These are phyloP conservation scores for Polyrhizophydium stewartii DNA, from an alignment of 371 early-diverging fungal genomes.

Conservation along the genomic window DNA sequence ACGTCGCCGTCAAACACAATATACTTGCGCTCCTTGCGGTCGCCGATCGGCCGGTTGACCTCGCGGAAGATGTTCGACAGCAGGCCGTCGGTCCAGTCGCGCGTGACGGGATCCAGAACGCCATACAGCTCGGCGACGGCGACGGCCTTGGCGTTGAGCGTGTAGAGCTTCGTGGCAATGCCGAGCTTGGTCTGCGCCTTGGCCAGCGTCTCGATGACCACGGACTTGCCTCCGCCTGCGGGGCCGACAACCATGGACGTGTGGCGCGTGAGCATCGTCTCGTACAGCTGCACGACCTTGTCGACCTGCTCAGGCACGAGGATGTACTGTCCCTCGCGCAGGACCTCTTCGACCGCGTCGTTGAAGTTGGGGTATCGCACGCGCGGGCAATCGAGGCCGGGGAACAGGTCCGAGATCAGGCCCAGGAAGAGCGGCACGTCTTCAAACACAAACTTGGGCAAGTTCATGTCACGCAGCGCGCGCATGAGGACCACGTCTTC, in stretches of 20 bases:
- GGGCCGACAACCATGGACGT: conserved; percentile 60
- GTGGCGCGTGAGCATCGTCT: conserved; percentile 58
- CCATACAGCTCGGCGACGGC: conserved; percentile 58
- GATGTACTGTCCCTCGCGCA: conserved; percentile 42
- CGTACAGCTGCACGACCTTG: conserved; percentile 59
- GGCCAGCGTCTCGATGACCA: conserved; percentile 51
- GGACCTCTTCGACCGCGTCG: conserved; percentile 52
- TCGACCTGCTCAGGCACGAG: conserved; percentile 53
- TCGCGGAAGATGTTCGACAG: conserved; percentile 60
- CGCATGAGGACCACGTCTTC: conserved; percentile 60
- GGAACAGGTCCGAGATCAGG: conserved; percentile 52
- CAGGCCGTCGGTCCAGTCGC: conserved; percentile 63
- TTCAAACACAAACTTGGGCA: conserved; percentile 60
- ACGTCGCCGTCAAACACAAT: conserved; percentile 64
- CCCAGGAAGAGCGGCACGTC: conserved; percentile 58
- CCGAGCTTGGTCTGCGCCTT: conserved; percentile 55
- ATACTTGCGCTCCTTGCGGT: conserved; percentile 55
- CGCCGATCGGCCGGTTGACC: conserved; percentile 48
- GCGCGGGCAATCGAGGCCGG: conserved; percentile 56
- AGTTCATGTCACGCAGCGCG: conserved; percentile 53
- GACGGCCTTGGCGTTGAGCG: conserved; percentile 57
- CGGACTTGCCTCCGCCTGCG: conserved; percentile 56
- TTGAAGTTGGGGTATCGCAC: conserved; percentile 55
- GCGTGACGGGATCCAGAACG: conserved; percentile 46
- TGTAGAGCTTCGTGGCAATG: conserved; percentile 43